Percentiles rank a stretch among this genome's conserved stretches.
phyloP scores from a whole-genome alignment of 2,329 filamentous ascomycete species.

The Apiospora aurea region DNA sequence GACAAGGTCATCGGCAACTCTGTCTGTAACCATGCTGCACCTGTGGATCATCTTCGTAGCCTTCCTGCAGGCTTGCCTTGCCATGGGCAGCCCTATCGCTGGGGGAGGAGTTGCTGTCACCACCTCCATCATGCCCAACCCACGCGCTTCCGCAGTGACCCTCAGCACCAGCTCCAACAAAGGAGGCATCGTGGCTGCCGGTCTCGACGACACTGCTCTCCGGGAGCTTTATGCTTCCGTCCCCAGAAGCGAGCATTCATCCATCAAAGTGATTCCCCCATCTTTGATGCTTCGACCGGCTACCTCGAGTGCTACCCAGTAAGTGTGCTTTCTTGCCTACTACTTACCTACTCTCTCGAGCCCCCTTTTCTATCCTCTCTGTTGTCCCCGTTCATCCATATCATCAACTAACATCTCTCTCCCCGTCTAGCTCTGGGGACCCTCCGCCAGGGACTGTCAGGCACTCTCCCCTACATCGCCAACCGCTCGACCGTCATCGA shows the following conservation, averaged over 20 bases:
- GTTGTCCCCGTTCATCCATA: neutral
- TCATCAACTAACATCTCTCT: neutral
- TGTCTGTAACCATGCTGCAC: neutral
- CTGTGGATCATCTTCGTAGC: neutral
- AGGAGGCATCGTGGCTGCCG: neutral
- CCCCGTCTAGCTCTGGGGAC: neutral
- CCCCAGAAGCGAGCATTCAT: neutral
- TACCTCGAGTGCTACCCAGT: slow-evolving; percentile 1
- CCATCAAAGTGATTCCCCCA: neutral
- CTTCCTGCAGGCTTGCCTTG: neutral
- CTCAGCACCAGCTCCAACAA: neutral
- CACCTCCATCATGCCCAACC: neutral
- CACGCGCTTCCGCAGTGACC: neutral
- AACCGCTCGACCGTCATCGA: neutral
- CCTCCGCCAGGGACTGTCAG: neutral
- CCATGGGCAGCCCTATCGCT: neutral
- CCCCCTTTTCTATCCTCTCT: neutral
- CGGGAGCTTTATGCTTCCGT: neutral
- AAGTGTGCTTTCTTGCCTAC: neutral
- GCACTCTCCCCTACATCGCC: neutral
- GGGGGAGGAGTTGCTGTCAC: neutral
- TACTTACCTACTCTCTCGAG: too few species aligned
- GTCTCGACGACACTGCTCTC: neutral
- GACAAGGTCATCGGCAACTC: neutral
- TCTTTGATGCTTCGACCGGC: neutral